Evolutionary conservation across 768 basidiomycete genomes (phyloP).

Genomic region (Leccinum broughii): DNA sequence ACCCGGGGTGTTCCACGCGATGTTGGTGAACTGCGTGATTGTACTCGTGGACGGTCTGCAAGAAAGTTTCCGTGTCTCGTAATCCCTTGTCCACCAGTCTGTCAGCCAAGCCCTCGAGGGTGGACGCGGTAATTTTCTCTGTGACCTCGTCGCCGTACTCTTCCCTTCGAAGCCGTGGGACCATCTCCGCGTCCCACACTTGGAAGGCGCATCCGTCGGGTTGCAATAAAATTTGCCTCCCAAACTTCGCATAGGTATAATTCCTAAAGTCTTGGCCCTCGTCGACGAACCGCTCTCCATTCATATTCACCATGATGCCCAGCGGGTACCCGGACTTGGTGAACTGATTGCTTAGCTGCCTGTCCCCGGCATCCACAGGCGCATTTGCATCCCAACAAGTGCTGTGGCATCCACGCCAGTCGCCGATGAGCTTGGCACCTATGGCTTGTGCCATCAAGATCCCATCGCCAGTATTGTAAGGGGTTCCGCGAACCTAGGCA

Average conservation of each 20-base stretch:
- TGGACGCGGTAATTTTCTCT: constrained; percentile 51
- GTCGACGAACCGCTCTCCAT: constrained; percentile 64
- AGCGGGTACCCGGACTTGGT: constrained; percentile 76
- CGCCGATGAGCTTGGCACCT: constrained; percentile 58
- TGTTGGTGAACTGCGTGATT: constrained; percentile 48
- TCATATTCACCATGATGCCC: constrained; percentile 64
- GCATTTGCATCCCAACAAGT: constrained; percentile 73
- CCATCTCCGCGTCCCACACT: constrained; percentile 55
- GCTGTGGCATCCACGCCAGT: constrained; percentile 44
- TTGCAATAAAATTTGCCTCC: constrained; percentile 57
- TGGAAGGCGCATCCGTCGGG: constrained; percentile 64
- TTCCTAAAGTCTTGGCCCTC: constrained; percentile 74
- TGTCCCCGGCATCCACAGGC: constrained; percentile 48
- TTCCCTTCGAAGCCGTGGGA: constrained; percentile 51
- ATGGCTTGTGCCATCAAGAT: constrained; percentile 50
- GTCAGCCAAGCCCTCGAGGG: constrained; percentile 50
- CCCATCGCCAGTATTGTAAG: constrained; percentile 70
- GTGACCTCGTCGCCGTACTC: constrained; percentile 66
- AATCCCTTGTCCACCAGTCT: constrained; percentile 48
- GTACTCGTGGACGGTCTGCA: constrained; percentile 49
- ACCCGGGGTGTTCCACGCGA: constrained; percentile 34
- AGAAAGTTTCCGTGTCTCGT: constrained; percentile 40
- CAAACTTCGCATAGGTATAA: constrained; percentile 72
- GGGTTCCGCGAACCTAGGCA: constrained; percentile 64
- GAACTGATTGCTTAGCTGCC: constrained; percentile 64